Conservation (phyloP, 768 basidiomycete genomes). For the Sporobolomyces pararoseus region DNA sequence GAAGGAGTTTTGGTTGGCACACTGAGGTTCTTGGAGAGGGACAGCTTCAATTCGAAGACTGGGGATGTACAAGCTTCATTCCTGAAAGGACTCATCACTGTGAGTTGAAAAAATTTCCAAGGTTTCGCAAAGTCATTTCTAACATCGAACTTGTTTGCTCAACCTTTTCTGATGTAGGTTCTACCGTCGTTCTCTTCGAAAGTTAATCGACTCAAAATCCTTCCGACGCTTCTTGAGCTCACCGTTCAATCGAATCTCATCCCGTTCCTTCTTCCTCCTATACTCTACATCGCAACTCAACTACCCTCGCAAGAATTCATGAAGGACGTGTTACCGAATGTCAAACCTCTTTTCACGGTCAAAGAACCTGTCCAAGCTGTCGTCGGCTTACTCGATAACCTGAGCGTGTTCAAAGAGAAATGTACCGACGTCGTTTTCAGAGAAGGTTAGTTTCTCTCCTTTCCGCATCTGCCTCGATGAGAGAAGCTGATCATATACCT, state of each 20-base stretch:
- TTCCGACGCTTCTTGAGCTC: constrained; percentile 90
- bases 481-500: not conserved
- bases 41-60: constrained; percentile 89
- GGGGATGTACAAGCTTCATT: constrained; percentile 94
- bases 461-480: not conserved
- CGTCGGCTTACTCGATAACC: constrained; percentile 85
- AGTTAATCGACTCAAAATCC: constrained; percentile 76
- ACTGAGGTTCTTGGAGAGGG: constrained; percentile 89
- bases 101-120: constrained; percentile 1
- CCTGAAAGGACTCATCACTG: constrained; percentile 72
- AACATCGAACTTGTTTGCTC: no score
- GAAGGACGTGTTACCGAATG: constrained; percentile 70
- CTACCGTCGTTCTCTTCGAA: constrained; percentile 82
- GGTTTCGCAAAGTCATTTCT: not conserved
- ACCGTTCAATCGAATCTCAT: constrained; percentile 80
- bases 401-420: constrained; percentile 80
- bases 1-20: constrained; percentile 93
- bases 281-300: constrained; percentile 78
- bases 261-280: constrained; percentile 92
- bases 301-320: constrained; percentile 75
- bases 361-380: constrained; percentile 98
- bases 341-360: constrained; percentile 82
- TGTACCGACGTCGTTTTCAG: constrained; percentile 79
- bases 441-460: constrained; percentile 64
- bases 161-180: constrained; percentile 53